Conservation (phyloP, 1,139 yeast species). For the Saccharomyces uvarum region DNA sequence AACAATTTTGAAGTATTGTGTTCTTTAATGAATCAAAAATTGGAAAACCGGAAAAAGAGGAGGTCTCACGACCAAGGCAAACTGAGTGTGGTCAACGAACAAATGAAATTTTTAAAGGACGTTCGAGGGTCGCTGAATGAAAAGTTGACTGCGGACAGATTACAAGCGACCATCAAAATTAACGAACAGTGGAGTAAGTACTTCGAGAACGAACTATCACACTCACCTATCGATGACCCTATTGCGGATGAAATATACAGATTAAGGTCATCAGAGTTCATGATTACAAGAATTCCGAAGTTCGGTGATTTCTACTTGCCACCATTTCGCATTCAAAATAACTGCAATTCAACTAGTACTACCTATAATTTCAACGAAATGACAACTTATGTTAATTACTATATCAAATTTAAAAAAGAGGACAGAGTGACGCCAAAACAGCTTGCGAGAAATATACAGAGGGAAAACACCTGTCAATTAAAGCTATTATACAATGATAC, state of each 20-base stretch:
- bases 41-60: conserved; percentile 4
- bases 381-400: background rate
- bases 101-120: conserved; percentile 18
- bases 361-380: conserved; percentile 6
- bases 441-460: background rate
- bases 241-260: conserved; percentile 23
- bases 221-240: conserved; percentile 28
- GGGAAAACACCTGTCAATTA: conserved; percentile 9
- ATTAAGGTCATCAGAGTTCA: conserved; percentile 27
- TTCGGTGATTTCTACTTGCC: conserved; percentile 32
- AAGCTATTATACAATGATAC: conserved; percentile 25
- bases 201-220: conserved; percentile 21
- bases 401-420: background rate
- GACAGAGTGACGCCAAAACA: background rate
- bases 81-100: background rate
- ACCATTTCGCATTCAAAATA: conserved; percentile 16
- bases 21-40: background rate
- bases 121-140: conserved; percentile 11
- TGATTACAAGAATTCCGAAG: conserved; percentile 25
- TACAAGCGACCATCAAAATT: background rate
- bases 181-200: conserved; percentile 20
- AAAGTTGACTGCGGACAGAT: background rate
- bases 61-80: background rate
- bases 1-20: conserved; percentile 7
- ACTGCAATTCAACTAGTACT: conserved; percentile 7